These are phyloP conservation scores for Yamadazyma scolyti DNA, from an alignment of 805 yeast genomes.

Conservation along the genomic window DNA sequence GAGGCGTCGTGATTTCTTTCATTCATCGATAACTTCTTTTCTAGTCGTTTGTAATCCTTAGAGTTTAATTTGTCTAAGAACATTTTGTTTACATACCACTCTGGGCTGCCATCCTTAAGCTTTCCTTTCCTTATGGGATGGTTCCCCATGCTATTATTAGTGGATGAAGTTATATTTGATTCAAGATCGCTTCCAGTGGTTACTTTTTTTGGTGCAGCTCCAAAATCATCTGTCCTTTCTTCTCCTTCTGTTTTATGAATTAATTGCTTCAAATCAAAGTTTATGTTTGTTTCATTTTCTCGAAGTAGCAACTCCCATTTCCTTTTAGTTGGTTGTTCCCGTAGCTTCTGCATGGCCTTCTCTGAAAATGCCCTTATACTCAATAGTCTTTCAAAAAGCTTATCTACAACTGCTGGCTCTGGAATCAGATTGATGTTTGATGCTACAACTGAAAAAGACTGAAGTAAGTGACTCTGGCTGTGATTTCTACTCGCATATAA, in stretches of 20 bases:
- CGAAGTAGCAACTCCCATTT: constrained; percentile 43
- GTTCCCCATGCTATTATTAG: too few relatives aligned
- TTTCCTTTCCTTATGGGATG: constrained; percentile 22
- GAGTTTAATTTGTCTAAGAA: constrained; percentile 29
- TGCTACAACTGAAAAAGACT: constrained; percentile 31
- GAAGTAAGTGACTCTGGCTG: constrained; percentile 22
- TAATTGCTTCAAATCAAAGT: constrained; percentile 29
- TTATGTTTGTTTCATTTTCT: constrained; percentile 35
- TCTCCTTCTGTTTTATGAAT: constrained; percentile 3
- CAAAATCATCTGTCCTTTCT: not conserved
- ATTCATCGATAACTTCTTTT: constrained; percentile 25
- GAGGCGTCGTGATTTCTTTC: constrained; percentile 15
- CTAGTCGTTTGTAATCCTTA: constrained; percentile 32
- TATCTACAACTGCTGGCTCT: constrained; percentile 30
- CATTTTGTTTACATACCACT: constrained; percentile 37
- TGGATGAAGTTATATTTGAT: too few relatives aligned
- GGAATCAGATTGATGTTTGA: constrained; percentile 34
- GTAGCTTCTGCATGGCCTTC: constrained; percentile 27
- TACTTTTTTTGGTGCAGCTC: constrained; percentile 1
- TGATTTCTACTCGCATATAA: too few relatives aligned
- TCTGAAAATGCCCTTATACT: constrained; percentile 35
- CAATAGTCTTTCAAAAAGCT: constrained; percentile 35
- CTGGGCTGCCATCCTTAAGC: constrained; percentile 36
- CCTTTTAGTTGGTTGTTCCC: constrained; percentile 29
- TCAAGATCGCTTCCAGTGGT: constrained; percentile 11